Evolutionary conservation across 2,329 filamentous ascomycete species (phyloP).

Genomic region (Huntiella moniliformis): DNA sequence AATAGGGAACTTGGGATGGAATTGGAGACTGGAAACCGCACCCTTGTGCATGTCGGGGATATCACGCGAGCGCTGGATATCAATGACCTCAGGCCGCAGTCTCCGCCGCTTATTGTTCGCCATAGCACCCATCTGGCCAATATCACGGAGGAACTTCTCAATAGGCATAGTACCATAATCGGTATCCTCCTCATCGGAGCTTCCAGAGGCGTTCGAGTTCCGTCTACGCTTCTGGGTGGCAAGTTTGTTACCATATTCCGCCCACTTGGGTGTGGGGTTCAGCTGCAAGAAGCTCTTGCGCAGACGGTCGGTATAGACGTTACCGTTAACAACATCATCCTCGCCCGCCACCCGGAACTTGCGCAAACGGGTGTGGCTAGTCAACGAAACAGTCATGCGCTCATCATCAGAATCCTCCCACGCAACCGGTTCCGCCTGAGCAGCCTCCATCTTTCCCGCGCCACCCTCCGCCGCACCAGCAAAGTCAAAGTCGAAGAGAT

Average conservation of each 20-base stretch:
- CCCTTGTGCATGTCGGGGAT: slow-evolving; percentile 63
- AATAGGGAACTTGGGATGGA: slow-evolving; percentile 77
- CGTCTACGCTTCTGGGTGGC: slow-evolving; percentile 31
- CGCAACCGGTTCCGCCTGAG: slow-evolving; percentile 25
- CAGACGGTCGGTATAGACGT: slow-evolving; percentile 65
- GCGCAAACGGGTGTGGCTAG: slow-evolving; percentile 52
- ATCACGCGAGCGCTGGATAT: slow-evolving; percentile 78
- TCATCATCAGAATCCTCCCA: slow-evolving; percentile 98
- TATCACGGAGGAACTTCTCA: slow-evolving; percentile 59
- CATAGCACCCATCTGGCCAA: slow-evolving; percentile 42
- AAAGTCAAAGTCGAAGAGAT: slow-evolving; percentile 66
- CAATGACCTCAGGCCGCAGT: slow-evolving; percentile 69
- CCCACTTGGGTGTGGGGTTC: slow-evolving; percentile 44
- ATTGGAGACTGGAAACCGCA: slow-evolving; percentile 64
- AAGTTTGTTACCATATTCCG: slow-evolving; percentile 29
- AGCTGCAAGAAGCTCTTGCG: slow-evolving; percentile 54
- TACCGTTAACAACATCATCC: slow-evolving; percentile 73
- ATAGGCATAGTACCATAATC: slow-evolving; percentile 52
- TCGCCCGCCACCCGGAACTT: slow-evolving; percentile 66
- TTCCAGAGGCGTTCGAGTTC: slow-evolving; percentile 26
- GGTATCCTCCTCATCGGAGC: slow-evolving; percentile 30
- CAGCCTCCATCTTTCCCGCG: background rate
- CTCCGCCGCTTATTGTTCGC: slow-evolving; percentile 43
- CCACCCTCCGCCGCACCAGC: slow-evolving; percentile 10
- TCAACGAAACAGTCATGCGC: slow-evolving; percentile 63